phyloP scores from a whole-genome alignment of 2,329 filamentous ascomycete species.

The Beauveria australis region DNA sequence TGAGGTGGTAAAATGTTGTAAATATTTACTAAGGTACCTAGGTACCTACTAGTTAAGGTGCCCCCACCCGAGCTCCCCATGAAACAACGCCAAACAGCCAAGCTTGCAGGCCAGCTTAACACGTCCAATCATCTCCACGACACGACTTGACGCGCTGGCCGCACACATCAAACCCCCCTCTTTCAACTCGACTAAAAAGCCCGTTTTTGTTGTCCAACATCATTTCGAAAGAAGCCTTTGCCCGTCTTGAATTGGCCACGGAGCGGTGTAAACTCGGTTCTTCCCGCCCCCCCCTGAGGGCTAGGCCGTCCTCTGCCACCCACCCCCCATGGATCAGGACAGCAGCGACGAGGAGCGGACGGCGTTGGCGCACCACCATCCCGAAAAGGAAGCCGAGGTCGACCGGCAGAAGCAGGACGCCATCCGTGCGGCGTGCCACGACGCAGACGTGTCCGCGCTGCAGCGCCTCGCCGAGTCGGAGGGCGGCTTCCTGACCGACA shows the following conservation, averaged over 20 bases:
- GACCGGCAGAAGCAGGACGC: slow-evolving; percentile 25
- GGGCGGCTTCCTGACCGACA: slow-evolving; percentile 61
- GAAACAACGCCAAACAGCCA: not conserved
- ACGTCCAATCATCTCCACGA: not conserved
- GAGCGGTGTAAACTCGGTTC: not conserved
- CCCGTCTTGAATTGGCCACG: not conserved
- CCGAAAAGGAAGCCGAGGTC: not conserved
- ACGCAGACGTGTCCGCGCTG: slow-evolving; percentile 47
- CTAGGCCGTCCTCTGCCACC: not conserved
- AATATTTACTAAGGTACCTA: no score
- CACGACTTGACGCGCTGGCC: not conserved
- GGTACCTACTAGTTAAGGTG: not conserved
- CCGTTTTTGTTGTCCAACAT: not conserved
- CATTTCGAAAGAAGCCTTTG: not conserved
- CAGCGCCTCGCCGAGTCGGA: slow-evolving; percentile 50
- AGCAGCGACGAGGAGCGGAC: not conserved
- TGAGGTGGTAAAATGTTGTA: no score
- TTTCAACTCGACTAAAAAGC: no score
- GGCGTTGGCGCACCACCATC: not conserved
- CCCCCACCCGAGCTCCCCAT: not conserved
- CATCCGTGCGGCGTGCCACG: slow-evolving; percentile 49
- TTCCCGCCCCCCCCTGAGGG: not conserved
- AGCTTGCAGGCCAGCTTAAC: not conserved
- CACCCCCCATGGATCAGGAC: not conserved
- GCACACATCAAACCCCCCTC: no score